phyloP scores from a whole-genome alignment of 169 alveolate genomes.

The Plasmodium ovale region DNA sequence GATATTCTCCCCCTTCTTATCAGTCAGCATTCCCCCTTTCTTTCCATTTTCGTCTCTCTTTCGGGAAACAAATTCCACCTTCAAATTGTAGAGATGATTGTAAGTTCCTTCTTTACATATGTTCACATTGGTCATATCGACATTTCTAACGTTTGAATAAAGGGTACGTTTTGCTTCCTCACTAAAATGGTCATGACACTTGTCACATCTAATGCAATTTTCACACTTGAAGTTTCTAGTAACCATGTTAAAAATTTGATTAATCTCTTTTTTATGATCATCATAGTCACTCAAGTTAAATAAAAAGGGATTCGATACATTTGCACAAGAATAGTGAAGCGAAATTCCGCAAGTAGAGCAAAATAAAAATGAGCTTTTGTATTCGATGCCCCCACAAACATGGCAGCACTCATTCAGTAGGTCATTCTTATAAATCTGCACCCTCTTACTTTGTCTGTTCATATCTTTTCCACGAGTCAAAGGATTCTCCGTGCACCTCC shows the following conservation, averaged over 20 bases:
- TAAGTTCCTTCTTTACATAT: not conserved
- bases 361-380: conserved; percentile 16
- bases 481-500: not conserved
- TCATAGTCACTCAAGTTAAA: conserved; percentile 29
- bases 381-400: conserved; percentile 58
- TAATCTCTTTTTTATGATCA: conserved; percentile 60
- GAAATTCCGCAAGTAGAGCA: conserved; percentile 55
- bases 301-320: conserved; percentile 45
- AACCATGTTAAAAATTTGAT: conserved; percentile 41
- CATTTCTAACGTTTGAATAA: conserved; percentile 12
- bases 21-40: too few relatives aligned
- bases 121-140: not conserved
- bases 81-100: conserved; percentile 40
- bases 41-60: not conserved
- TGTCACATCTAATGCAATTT: conserved; percentile 54
- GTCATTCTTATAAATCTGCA: conserved; percentile 26
- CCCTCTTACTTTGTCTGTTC: not conserved
- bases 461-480: not conserved
- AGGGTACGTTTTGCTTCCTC: not conserved
- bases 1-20: too few relatives aligned
- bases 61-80: not conserved
- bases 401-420: conserved; percentile 47
- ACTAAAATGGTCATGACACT: conserved; percentile 14
- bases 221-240: conserved; percentile 59
- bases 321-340: conserved; percentile 59